Evolutionary conservation across 768 basidiomycete species (phyloP).

Genomic region (Brasilioporus rufonigricans): DNA sequence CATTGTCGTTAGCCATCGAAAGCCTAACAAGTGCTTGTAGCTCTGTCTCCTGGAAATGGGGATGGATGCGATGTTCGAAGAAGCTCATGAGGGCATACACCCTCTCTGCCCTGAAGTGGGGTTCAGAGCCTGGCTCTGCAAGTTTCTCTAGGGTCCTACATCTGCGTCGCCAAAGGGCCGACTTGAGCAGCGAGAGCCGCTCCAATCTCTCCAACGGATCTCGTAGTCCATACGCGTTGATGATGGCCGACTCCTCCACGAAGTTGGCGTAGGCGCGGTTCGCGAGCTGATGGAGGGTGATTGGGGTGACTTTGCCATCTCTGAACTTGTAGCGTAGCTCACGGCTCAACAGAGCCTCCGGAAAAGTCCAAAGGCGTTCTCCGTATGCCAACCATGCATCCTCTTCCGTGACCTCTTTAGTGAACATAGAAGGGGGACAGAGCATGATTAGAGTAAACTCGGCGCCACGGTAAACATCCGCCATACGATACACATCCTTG

Average conservation of each 20-base stretch:
- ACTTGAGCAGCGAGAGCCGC: slow-evolving; percentile 18
- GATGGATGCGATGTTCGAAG: slow-evolving; percentile 25
- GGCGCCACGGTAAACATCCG: no score
- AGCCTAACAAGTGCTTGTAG: slow-evolving; percentile 22
- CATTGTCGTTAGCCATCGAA: slow-evolving; percentile 26
- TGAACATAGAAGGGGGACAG: no score
- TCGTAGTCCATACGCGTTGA: slow-evolving; percentile 18
- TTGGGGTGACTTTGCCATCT: slow-evolving; percentile 7
- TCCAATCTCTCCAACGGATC: slow-evolving; percentile 26
- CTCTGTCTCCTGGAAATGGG: slow-evolving; percentile 14
- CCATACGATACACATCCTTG: no score
- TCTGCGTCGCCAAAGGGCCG: slow-evolving; percentile 24
- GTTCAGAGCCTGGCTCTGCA: background rate
- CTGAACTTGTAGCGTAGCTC: slow-evolving; percentile 17
- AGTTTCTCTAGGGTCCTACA: background rate
- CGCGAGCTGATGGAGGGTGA: slow-evolving; percentile 26
- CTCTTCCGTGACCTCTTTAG: no score
- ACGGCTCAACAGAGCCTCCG: slow-evolving; percentile 23
- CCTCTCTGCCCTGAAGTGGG: slow-evolving; percentile 15
- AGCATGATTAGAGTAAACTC: no score
- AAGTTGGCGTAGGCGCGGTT: slow-evolving; percentile 18
- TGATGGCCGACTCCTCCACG: slow-evolving; percentile 18
- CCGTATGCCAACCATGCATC: no score
- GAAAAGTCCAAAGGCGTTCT: no score
- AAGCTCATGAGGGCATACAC: slow-evolving; percentile 29